Base-by-base conservation (phyloP, 164 flowering plant genomes). In the Tetrastigma voinierianum region DNA sequence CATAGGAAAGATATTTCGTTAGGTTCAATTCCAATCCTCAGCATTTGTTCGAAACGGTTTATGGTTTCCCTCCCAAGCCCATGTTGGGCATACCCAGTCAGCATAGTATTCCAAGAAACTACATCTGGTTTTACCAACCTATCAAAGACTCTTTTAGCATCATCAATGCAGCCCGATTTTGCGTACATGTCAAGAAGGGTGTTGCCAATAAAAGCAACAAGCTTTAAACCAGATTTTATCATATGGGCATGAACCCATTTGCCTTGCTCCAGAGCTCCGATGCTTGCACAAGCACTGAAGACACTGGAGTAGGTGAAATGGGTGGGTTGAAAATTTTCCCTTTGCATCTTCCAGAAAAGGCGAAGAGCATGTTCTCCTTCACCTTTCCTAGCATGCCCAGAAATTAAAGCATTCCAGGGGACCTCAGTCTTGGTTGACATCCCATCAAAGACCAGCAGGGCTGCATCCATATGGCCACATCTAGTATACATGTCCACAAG, bases 401-500 rank as follows among this genome's bases (percentile, higher is more conserved):
- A 88, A 74, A 90, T 88, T 72, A 90, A 67, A 68, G 93, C 90
- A 80, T 88, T 90, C 91, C 91, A 90, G 53, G 87, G 83, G 12
- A 88, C 96, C 67, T 83, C 91, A 67, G 86, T 90, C 72, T 77
- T 86, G 4, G 62, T 67, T 23, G 25, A 66, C 69, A 87, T 59
- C 57, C 67, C 75, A 63, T 76, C 76, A 73, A 90, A 90, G 2
- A 79, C 67, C 13, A 59, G 48, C 57, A 62, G 70, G 9, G 89
- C 90, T 46, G 80, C 88, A 44, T 70, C 66, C 79, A 90, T 73
- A n/a, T 23, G 51, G 7, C 77, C 85, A 67, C 72, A 77, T 74
- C 88, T 82, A 3, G 86, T 72, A 70, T 90, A 90, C 88, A 90
- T 81, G 58, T 87, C 90, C 53, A 90, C 72, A 62, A 87, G 78